These are phyloP conservation scores for Xanthoconium purpureum DNA, from an alignment of 768 basidiomycete species.

Conservation along the genomic window DNA sequence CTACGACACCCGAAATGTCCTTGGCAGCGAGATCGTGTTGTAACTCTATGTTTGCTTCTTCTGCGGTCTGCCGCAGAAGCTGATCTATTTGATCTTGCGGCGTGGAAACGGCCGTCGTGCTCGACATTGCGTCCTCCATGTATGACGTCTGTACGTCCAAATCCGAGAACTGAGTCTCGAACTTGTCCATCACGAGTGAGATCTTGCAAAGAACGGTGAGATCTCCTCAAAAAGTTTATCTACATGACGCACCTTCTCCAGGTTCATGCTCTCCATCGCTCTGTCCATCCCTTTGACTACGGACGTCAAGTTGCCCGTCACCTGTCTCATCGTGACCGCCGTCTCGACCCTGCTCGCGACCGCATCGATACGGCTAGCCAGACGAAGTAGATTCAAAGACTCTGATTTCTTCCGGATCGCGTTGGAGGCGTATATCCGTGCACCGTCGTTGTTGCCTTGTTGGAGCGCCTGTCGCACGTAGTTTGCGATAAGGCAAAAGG, in stretches of 20 bases:
- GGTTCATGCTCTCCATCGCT: slow-evolving; percentile 99
- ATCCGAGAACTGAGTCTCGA: slow-evolving; percentile 93
- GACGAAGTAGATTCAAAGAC: slow-evolving; percentile 81
- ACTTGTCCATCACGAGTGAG: slow-evolving; percentile 98
- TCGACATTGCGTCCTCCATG: slow-evolving; percentile 96
- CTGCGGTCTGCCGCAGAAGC: slow-evolving; percentile 90
- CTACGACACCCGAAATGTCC: slow-evolving; percentile 51
- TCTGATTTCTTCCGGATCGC: slow-evolving; percentile 99
- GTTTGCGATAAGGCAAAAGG: too few species aligned
- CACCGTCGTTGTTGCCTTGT: slow-evolving; percentile 96
- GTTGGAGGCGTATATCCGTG: slow-evolving; percentile 96
- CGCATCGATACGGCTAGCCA: slow-evolving; percentile 92
- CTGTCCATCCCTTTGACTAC: slow-evolving; percentile 98
- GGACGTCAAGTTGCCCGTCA: slow-evolving; percentile 94
- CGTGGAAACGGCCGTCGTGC: slow-evolving; percentile 87
- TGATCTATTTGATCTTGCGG: slow-evolving; percentile 97
- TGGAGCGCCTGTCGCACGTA: slow-evolving; percentile 69
- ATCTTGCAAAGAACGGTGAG: slow-evolving; percentile 52
- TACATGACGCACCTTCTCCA: slow-evolving; percentile 71
- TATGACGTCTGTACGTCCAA: slow-evolving; percentile 97
- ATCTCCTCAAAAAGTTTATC: background rate
- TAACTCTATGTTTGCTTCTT: slow-evolving; percentile 94
- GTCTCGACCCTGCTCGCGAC: slow-evolving; percentile 97
- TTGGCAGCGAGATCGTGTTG: slow-evolving; percentile 83
- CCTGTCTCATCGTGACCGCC: slow-evolving; percentile 95